phyloP scores from a whole-genome alignment of 495 filamentous ascomycete species.

The Podospora anserina region DNA sequence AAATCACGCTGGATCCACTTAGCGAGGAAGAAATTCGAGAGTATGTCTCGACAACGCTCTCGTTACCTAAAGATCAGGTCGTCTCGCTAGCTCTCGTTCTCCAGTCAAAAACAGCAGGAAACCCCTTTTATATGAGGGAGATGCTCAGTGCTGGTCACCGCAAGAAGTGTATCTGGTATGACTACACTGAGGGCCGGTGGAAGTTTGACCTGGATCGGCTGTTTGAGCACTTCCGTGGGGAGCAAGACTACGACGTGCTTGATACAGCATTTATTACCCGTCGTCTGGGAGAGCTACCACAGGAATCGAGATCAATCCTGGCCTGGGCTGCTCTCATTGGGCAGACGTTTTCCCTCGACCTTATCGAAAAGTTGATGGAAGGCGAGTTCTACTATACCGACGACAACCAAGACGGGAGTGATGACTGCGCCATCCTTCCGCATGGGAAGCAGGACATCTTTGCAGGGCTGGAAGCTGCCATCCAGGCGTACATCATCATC shows the following conservation, averaged over 20 bases:
- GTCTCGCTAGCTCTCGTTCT: constrained; percentile 66
- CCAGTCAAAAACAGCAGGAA: constrained; percentile 76
- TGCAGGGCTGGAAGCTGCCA: constrained; percentile 70
- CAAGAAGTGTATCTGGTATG: constrained; percentile 84
- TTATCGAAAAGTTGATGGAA: constrained; percentile 73
- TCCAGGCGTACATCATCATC: constrained; percentile 73
- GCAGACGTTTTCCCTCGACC: constrained; percentile 70
- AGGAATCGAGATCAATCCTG: constrained; percentile 69
- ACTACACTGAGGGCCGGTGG: constrained; percentile 75
- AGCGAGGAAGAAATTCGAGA: constrained; percentile 69
- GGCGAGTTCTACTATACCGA: constrained; percentile 60
- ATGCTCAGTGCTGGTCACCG: constrained; percentile 86
- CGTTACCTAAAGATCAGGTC: constrained; percentile 56
- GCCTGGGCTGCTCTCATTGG: constrained; percentile 84
- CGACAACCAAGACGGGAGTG: constrained; percentile 29
- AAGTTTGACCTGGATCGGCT: constrained; percentile 79
- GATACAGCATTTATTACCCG: constrained; percentile 75
- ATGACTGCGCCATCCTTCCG: constrained; percentile 10
- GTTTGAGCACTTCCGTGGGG: constrained; percentile 75
- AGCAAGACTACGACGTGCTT: constrained; percentile 71
- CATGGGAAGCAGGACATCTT: constrained; percentile 44
- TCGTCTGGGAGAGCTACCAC: constrained; percentile 69
- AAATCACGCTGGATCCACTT: constrained; percentile 63
- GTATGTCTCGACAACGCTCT: constrained; percentile 74
- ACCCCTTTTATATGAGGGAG: constrained; percentile 84